Percentiles rank a stretch among this genome's conserved stretches.
phyloP scores from a whole-genome alignment of 352 stramenopile genomes.

The Discostella stelligera region DNA sequence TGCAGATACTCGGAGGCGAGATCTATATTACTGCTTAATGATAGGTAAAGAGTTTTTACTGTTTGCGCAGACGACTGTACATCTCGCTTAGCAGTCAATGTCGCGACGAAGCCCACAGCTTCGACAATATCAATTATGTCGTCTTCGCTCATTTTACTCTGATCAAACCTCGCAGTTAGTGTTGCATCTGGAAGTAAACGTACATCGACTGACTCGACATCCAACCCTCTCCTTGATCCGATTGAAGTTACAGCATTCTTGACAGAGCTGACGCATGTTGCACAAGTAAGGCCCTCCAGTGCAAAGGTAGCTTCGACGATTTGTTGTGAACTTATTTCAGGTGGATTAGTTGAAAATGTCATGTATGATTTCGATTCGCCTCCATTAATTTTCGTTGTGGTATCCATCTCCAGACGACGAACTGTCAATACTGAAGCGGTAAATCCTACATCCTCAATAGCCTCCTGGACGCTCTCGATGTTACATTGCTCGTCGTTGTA shows the following conservation, averaged over 20 bases:
- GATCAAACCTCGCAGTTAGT: conserved; percentile 31
- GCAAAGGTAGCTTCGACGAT: conserved; percentile 37
- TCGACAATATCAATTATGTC: conserved; percentile 63
- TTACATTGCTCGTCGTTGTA: conserved; percentile 85
- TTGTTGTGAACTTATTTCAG: conserved; percentile 8
- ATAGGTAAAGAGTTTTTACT: conserved; percentile 30
- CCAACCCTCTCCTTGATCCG: conserved; percentile 15
- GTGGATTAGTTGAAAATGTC: conserved; percentile 22
- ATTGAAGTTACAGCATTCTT: conserved; percentile 33
- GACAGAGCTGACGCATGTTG: conserved; percentile 50
- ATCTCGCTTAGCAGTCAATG: conserved; percentile 35
- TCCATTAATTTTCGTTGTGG: background rate
- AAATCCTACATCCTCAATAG: conserved; percentile 89
- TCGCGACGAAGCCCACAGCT: conserved; percentile 65
- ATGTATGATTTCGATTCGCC: conserved; percentile 21
- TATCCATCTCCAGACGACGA: conserved; percentile 72
- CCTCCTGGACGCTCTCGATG: conserved; percentile 86
- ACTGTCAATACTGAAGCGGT: conserved; percentile 80
- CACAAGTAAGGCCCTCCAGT: conserved; percentile 53
- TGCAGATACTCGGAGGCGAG: conserved; percentile 33
- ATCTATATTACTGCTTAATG: conserved; percentile 24
- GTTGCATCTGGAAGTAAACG: conserved; percentile 48
- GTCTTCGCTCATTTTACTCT: conserved; percentile 28
- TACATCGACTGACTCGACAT: conserved; percentile 41
- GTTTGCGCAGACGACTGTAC: background rate